These are phyloP conservation scores for Bjerkandera adusta DNA, from an alignment of 1,284 basidiomycete species.

Conservation along the genomic window DNA sequence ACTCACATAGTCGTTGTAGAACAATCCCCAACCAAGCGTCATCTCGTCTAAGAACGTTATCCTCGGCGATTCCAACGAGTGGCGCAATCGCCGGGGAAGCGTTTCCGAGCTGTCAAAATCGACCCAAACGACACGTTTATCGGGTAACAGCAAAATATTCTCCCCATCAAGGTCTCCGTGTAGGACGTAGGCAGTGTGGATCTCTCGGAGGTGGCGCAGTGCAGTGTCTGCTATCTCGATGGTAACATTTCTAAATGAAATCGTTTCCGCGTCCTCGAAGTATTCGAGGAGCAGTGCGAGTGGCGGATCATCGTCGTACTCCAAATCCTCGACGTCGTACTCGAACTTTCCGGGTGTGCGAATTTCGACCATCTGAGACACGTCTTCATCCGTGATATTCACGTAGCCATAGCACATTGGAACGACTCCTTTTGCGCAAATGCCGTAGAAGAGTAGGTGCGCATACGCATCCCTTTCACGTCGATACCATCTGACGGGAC, in stretches of 20 bases:
- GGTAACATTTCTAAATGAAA: not conserved
- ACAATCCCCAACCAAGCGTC: not conserved
- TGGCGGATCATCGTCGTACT: not conserved
- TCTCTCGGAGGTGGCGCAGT: not conserved
- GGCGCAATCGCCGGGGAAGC: not conserved
- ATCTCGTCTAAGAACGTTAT: conserved; percentile 4
- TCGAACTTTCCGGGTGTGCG: not conserved
- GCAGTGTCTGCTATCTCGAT: not conserved
- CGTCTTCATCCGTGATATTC: not conserved
- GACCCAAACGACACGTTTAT: conserved; percentile 6
- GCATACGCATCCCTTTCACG: conserved; percentile 13
- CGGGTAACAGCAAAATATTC: conserved; percentile 8
- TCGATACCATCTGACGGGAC: not conserved
- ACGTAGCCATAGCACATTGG: conserved; percentile 14
- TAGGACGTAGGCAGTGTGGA: conserved; percentile 5
- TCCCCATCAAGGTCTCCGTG: conserved; percentile 1
- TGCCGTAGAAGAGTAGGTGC: conserved; percentile 12
- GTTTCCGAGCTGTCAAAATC: conserved; percentile 1
- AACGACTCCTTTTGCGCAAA: conserved; percentile 8
- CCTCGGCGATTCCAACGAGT: not conserved
- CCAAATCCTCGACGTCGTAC: not conserved
- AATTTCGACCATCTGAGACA: not conserved
- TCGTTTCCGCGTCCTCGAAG: not conserved
- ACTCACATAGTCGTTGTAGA: conserved; percentile 5
- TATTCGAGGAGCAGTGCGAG: conserved; percentile 3